Conservation (phyloP, 1,284 basidiomycete genomes). For the Sphaerobolus stellatus region DNA sequence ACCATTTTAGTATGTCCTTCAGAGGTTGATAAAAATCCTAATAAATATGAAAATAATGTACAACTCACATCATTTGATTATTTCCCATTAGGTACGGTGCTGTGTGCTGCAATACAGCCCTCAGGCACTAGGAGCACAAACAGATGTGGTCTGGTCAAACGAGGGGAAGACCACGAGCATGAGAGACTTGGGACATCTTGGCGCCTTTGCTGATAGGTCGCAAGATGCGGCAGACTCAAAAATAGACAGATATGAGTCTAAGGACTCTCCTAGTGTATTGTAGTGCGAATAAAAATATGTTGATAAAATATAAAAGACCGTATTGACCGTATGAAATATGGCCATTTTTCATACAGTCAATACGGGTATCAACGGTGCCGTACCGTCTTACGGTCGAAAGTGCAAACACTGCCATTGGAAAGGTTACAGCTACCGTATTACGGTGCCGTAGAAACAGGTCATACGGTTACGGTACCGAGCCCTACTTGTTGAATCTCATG, state of each 20-base stretch:
- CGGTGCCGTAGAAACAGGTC: neutral
- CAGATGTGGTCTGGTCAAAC: neutral
- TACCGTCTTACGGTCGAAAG: neutral
- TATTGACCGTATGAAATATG: neutral
- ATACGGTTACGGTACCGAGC: neutral
- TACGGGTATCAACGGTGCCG: neutral
- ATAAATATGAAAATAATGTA: neutral
- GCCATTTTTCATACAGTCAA: neutral
- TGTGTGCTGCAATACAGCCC: neutral
- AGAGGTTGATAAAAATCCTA: neutral
- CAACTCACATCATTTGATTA: neutral
- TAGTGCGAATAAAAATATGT: neutral
- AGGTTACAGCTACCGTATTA: no score
- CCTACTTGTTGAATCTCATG: no score
- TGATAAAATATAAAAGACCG: neutral
- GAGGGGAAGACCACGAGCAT: neutral
- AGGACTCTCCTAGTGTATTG: no score
- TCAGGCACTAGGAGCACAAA: neutral
- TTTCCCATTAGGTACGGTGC: neutral
- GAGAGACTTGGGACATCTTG: neutral
- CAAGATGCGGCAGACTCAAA: neutral
- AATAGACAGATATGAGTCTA: neutral
- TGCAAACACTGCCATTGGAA: neutral
- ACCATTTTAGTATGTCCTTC: neutral
- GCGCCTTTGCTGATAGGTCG: neutral